These are phyloP conservation scores for Bremia lactucae DNA, from an alignment of 352 stramenopile species.

Conservation along the genomic window DNA sequence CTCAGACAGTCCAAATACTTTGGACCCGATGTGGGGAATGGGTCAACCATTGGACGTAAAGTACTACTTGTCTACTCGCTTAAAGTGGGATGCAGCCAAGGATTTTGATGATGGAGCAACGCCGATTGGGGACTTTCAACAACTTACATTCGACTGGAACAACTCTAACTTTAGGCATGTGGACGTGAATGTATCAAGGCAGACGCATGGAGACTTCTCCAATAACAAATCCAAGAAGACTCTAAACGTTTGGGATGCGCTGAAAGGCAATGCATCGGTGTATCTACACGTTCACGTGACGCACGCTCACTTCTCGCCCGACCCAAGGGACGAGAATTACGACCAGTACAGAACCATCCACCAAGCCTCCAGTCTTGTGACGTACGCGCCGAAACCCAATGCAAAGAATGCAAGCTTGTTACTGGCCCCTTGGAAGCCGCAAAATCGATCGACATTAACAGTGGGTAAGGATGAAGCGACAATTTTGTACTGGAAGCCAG, in stretches of 20 bases:
- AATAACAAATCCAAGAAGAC: conserved; percentile 1
- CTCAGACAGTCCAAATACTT: conserved; percentile 25
- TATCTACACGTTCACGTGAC: conserved; percentile 71
- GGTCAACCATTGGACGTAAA: conserved; percentile 42
- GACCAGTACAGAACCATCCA: conserved; percentile 52
- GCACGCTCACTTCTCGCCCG: conserved; percentile 31
- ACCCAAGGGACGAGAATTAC: conserved; percentile 31
- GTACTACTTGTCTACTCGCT: conserved; percentile 44
- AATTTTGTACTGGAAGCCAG: conserved; percentile 69
- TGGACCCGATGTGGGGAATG: conserved; percentile 60
- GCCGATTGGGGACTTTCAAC: conserved; percentile 37
- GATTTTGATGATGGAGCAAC: conserved; percentile 35
- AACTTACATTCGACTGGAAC: conserved; percentile 59
- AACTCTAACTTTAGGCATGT: conserved; percentile 35
- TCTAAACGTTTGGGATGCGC: conserved; percentile 23
- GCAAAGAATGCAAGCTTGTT: conserved; percentile 54
- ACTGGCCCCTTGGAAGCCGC: conserved; percentile 9
- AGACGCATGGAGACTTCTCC: conserved; percentile 10
- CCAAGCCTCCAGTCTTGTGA: conserved; percentile 48
- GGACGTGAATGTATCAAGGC: conserved; percentile 41
- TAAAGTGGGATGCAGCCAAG: conserved; percentile 25
- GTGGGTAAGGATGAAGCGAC: conserved; percentile 22
- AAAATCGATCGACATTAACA: conserved; percentile 1
- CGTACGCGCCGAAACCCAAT: conserved; percentile 45
- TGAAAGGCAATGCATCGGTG: conserved; percentile 45